Evolutionary conservation across 2,329 filamentous ascomycete genomes (phyloP), one percentile per base, ranked within the genome.

Genomic region (Colletotrichum camelliae): DNA sequence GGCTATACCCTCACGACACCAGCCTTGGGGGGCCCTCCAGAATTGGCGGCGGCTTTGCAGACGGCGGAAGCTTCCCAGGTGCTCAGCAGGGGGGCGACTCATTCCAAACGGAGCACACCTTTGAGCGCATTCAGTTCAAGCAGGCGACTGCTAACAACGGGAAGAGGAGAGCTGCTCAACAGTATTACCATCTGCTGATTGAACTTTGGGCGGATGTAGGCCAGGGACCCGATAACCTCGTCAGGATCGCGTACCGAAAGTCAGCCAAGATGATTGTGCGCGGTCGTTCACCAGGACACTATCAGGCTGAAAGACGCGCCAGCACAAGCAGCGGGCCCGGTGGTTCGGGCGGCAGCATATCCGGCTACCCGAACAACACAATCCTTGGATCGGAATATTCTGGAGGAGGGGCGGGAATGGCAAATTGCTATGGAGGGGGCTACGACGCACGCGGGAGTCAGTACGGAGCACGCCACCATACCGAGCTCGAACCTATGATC

Each of bases 111-210:
- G 90, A 92, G 78, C 89, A 92, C 77, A 91, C 89, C 0, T 98
- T 97, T 82, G 96, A 98, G 82, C 93, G 96, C 13, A 97, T 98
- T 67, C 96, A 98, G 80, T 98, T 98, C 89, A 97, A 98, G 83
- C 95, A 95, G 78, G 96, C 96, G 2, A 98, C 96, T 0, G 95
- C 95, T 29, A 98, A 98, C 86, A 98, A 98, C 79, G 96, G 96
- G 62, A 98, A 98, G 84, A 90, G 96, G 79, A 90, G 96, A 72
- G 96, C 96, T 2, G 95, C 96, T 21, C 96, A 98, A 82, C 96
- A 98, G 80, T 98, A 96, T 83, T 98, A 97, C 81, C 95, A 97
- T 80, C 89, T 98, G n/a, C 91, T 97, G 61, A 93, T 98, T 5
- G 95, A 98, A 82, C 91, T 97, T 1, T 95, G 92, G 84, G 95